Evolutionary conservation across 768 basidiomycete genomes (phyloP).

Genomic region (Polyporus arcularius): DNA sequence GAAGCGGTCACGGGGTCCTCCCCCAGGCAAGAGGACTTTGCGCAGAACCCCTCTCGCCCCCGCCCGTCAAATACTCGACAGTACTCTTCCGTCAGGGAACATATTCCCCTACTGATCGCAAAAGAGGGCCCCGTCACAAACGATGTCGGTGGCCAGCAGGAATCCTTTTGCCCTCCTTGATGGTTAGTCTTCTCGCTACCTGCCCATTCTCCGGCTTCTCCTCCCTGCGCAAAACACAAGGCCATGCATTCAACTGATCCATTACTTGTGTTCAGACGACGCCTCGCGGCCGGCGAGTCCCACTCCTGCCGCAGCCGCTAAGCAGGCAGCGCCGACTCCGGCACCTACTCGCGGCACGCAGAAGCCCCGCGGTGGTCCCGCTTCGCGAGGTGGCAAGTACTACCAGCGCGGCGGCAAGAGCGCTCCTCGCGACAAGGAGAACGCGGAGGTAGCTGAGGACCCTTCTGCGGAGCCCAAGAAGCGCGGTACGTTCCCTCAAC

Average conservation of each 20-base stretch:
- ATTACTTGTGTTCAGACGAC: constrained; percentile 36
- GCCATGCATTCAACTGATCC: background rate
- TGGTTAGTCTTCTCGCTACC: constrained; percentile 46
- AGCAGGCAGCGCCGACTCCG: constrained; percentile 29
- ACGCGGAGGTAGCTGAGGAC: constrained; percentile 35
- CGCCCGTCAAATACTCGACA: constrained; percentile 22
- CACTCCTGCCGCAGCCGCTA: constrained; percentile 33
- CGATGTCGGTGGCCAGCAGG: constrained; percentile 89
- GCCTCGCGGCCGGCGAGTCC: constrained; percentile 44
- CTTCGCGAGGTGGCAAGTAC: constrained; percentile 69
- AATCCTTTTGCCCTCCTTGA: constrained; percentile 85
- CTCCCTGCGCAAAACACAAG: too few relatives aligned
- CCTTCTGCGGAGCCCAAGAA: constrained; percentile 35
- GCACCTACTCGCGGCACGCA: constrained; percentile 43
- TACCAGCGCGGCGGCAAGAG: constrained; percentile 64
- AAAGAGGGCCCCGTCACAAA: constrained; percentile 62
- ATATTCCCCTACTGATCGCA: constrained; percentile 30
- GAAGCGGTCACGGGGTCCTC: constrained; percentile 22
- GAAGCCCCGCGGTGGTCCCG: constrained; percentile 56
- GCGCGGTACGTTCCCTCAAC: constrained; percentile 20
- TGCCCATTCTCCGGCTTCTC: too few relatives aligned
- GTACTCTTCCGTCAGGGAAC: constrained; percentile 21
- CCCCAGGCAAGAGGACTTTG: constrained; percentile 5
- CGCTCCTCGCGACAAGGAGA: constrained; percentile 40
- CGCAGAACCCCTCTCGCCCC: constrained; percentile 16